Percentiles rank a stretch among this genome's conserved stretches.
These are phyloP conservation scores for Gleditsia sinensis DNA, from an alignment of 306 rosid species.

Conservation along the genomic window DNA sequence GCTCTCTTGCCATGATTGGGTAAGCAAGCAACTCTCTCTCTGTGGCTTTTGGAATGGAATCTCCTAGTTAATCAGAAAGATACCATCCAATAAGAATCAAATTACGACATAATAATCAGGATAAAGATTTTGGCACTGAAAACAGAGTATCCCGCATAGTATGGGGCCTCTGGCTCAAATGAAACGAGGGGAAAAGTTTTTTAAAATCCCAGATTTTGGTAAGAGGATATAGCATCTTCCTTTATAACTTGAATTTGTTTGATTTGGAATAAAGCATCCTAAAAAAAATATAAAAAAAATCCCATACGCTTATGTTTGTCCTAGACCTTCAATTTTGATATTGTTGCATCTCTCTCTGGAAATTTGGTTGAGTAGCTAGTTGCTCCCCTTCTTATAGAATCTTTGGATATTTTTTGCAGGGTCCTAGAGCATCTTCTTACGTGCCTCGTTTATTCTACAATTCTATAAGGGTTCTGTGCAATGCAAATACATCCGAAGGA, in stretches of 20 bases:
- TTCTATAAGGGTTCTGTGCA: slow-evolving; percentile 68
- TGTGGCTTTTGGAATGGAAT: neutral
- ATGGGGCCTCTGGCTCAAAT: too few relatives aligned
- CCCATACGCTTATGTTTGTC: neutral
- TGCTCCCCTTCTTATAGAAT: neutral
- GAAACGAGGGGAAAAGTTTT: neutral
- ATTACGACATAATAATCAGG: too few relatives aligned
- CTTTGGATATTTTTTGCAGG: slow-evolving; percentile 36
- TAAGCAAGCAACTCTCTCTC: slow-evolving; percentile 4
- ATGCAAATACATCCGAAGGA: slow-evolving; percentile 70
- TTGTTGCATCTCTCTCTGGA: neutral
- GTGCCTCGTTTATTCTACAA: slow-evolving; percentile 49
- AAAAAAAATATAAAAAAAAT: too few relatives aligned
- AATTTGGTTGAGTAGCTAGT: too few relatives aligned
- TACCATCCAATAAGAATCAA: too few relatives aligned
- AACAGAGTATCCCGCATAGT: neutral
- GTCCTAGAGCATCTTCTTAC: slow-evolving; percentile 42
- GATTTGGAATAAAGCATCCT: too few relatives aligned
- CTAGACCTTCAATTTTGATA: neutral
- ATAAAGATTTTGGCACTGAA: neutral
- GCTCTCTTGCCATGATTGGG: slow-evolving; percentile 73
- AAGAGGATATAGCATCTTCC: too few relatives aligned
- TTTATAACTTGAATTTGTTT: too few relatives aligned
- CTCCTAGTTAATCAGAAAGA: neutral
- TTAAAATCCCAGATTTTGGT: too few relatives aligned